phyloP scores from a whole-genome alignment of 257 asterid species.

The Paulownia fortunei region DNA sequence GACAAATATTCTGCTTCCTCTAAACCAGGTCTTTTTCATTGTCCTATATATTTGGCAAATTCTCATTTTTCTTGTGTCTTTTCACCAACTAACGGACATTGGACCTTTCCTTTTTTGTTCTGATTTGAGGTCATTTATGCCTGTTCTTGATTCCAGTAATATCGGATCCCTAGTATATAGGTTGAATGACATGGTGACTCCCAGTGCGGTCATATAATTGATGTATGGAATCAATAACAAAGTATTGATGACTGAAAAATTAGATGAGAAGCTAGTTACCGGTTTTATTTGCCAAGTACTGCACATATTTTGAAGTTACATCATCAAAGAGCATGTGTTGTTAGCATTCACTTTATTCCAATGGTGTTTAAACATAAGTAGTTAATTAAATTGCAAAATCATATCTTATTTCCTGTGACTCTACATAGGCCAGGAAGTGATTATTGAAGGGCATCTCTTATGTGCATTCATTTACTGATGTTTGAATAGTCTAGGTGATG shows the following conservation, averaged over 20 bases:
- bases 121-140: background rate
- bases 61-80: background rate
- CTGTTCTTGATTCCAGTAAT: background rate
- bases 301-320: background rate
- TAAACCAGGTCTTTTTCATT: constrained; percentile 55
- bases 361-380: background rate
- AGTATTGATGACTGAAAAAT: background rate
- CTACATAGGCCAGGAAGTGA: background rate
- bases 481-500: background rate
- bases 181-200: background rate
- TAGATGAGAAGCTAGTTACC: background rate
- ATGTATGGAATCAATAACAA: background rate
- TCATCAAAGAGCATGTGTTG: too few species aligned
- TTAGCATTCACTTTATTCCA: too few species aligned
- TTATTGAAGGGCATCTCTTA: background rate
- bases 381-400: background rate
- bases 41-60: background rate
- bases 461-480: background rate
- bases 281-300: background rate
- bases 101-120: background rate
- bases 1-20: constrained; percentile 65
- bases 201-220: background rate
- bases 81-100: background rate
- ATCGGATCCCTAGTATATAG: background rate
- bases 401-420: too few species aligned